Percentiles rank a stretch among this genome's conserved stretches.
These are phyloP conservation scores for Corynespora cassiicola DNA, from an alignment of 2,329 filamentous ascomycete genomes.

Conservation along the genomic window DNA sequence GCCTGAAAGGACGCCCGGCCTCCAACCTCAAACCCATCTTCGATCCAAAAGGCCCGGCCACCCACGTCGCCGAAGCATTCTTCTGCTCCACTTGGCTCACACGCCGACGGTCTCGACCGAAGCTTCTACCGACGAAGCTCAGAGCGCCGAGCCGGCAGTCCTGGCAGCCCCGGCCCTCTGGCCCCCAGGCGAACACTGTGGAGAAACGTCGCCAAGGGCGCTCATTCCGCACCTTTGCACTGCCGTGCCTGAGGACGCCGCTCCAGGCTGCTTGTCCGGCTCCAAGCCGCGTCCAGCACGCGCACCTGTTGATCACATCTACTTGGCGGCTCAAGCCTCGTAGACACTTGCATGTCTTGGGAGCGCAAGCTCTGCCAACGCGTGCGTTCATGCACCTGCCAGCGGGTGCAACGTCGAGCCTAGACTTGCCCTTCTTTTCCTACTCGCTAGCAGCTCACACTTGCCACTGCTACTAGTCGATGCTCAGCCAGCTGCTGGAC, in stretches of 20 bases:
- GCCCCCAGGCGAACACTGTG: conserved; percentile 27
- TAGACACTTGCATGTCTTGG: conserved; percentile 21
- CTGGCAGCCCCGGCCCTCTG: conserved; percentile 18
- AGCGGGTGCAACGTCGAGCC: no score
- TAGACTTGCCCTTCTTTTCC: no score
- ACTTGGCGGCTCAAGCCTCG: conserved; percentile 14
- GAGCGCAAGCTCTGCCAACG: conserved; percentile 15
- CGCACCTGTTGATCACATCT: neutral
- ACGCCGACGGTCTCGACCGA: conserved; percentile 35
- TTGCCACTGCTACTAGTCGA: no score
- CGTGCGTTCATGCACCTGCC: no score
- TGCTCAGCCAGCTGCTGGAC: no score
- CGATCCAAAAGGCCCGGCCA: conserved; percentile 12
- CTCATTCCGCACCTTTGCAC: conserved; percentile 13
- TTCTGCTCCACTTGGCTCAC: conserved; percentile 25
- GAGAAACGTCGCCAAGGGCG: conserved; percentile 30
- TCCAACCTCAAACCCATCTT: conserved; percentile 24
- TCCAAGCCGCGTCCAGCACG: conserved; percentile 10
- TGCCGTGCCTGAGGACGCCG: conserved; percentile 19
- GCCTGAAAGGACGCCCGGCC: conserved; percentile 21
- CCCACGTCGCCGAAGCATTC: conserved; percentile 26
- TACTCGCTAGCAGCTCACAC: no score
- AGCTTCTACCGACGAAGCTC: conserved; percentile 39
- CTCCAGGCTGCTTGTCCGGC: conserved; percentile 19
- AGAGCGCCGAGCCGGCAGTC: conserved; percentile 24